Evolutionary conservation across 441 rosid species (phyloP), one percentile per base, ranked within the genome.

Genomic region (Gossypium davidsonii): DNA sequence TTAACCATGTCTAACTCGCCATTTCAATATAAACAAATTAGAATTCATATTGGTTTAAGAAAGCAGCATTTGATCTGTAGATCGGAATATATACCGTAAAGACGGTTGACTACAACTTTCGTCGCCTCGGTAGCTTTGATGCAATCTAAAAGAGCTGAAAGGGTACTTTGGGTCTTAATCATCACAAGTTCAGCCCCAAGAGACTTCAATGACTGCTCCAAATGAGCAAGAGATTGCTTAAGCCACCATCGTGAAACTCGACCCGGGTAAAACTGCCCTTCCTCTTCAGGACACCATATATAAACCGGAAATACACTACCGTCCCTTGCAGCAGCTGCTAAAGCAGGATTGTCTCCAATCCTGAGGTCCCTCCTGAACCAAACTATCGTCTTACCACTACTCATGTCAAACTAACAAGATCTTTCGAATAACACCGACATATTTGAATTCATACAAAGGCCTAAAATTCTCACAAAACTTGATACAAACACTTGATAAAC

Each of bases 211-310:
- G 98, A 87, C 55, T 86, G 86, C 70, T 79, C 76, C 80, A 91
- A 85, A 78, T 86, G 93, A 63, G 73, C 21, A 55, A 90, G 89
- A 59, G 98, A 91, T 81, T 89, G 93, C 85, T 93, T 91, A 80
- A 93, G 85, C 98, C 98, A 93, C 98, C 98, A 93, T 82, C 97
- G 83, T 0, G 98, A 93, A 52, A 90, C 96, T 31, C 98, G 93
- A 69, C 97, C 97, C 0, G 96, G 94, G 79, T 86, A 88, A 83
- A 90, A 93, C 53, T 90, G 92, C 39, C 88, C 93, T 83, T 93
- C 96, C 75, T 90, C 97, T 75, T 85, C 81, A 48, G 98, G 98
- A 72, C 97, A 91, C 97, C 98, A 93, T 75, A 90, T 89, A 73
- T 80, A 91, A 18, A 93, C 89, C 17, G 94, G 97, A 62, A 87